A percentile compares a stretch with the other conserved stretches of the same genome.
Conservation (phyloP, 2,329 filamentous ascomycete species). For the Mariannaea sp. region DNA sequence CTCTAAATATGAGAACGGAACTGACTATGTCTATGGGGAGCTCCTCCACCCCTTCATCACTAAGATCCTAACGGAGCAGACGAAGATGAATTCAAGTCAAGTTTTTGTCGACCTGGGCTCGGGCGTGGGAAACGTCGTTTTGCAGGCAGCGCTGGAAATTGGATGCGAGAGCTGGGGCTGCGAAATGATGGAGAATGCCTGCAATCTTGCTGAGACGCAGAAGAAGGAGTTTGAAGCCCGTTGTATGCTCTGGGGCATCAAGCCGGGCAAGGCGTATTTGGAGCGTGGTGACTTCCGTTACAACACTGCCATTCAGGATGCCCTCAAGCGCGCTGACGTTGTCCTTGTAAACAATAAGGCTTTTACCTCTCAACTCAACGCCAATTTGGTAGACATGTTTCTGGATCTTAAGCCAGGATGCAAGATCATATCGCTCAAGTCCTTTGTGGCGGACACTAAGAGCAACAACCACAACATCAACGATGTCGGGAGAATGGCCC, state of each 20-base stretch:
- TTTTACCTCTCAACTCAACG: constrained; percentile 87
- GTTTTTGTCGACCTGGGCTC: constrained; percentile 95
- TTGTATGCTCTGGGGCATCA: constrained; percentile 86
- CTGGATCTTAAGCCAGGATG: constrained; percentile 90
- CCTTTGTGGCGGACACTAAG: constrained; percentile 82
- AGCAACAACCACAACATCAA: constrained; percentile 75
- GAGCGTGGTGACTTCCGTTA: constrained; percentile 84
- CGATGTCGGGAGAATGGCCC: constrained; percentile 79
- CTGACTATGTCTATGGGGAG: constrained; percentile 94
- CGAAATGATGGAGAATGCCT: constrained; percentile 93
- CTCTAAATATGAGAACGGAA: constrained; percentile 84
- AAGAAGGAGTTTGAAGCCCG: constrained; percentile 82
- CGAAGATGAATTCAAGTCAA: constrained; percentile 77
- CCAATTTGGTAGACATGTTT: constrained; percentile 84
- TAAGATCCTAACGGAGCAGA: constrained; percentile 76
- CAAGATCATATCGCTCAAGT: constrained; percentile 88
- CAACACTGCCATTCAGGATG: constrained; percentile 69
- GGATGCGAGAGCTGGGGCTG: constrained; percentile 96
- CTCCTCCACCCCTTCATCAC: constrained; percentile 83
- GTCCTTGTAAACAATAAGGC: constrained; percentile 98
- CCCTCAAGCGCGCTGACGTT: constrained; percentile 86
- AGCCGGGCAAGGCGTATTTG: constrained; percentile 77
- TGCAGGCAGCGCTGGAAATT: constrained; percentile 91
- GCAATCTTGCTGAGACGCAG: constrained; percentile 79
- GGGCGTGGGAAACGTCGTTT: constrained; percentile 91